Base-by-base conservation (phyloP, 495 filamentous ascomycete species). In the Podospora didyma region DNA sequence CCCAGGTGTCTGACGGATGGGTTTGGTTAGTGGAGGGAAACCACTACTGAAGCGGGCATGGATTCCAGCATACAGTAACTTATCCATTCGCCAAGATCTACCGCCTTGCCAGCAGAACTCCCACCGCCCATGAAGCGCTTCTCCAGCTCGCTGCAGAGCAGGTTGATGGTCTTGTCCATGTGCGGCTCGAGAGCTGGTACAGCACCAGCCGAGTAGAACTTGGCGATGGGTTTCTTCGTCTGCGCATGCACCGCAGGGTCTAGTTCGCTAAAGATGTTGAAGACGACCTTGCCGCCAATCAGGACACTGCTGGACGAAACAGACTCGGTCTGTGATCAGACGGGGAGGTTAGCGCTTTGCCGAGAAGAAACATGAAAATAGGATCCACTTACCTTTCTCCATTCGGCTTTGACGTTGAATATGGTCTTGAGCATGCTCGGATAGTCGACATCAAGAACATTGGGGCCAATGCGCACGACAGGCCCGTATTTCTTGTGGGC, bases 391-490 rank as follows among this genome's bases (percentile, higher is more conserved):
- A 62, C 65, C 61, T 69, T 69, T 20, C 16, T 46, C 59, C 68
- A 59, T 51, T 61, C 64, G 10, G 53, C 63, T 37, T 68, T 63
- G 3, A 63, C 62, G 48, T 57, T 54, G 60, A 78, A 79, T 2
- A 80, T 61, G 0, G 56, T 60, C 16, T 62, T 60, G 51, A 78
- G 65, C 28, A 65, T 58, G 19, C 60, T 66, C 1, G 69, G 66
- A 51, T 76, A 72, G 21, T 73, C 69, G 2, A 85, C 63, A n/a
- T 73, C 77, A 11, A 84, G 57, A 11, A 63, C 57, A 50, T 79
- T 78, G 5, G 82, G 81, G 0, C 81, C 82, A 24, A 82, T 58
- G 3, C 80, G 78, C 12, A 85, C 76, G n/a, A 81, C 57, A 22
- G 69, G 66, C 1, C 81, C 82, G 62, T 82, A 77, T 46, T 71